Base-by-base conservation (phyloP, 495 filamentous ascomycete genomes). In the Penicillium longicatenatum region DNA sequence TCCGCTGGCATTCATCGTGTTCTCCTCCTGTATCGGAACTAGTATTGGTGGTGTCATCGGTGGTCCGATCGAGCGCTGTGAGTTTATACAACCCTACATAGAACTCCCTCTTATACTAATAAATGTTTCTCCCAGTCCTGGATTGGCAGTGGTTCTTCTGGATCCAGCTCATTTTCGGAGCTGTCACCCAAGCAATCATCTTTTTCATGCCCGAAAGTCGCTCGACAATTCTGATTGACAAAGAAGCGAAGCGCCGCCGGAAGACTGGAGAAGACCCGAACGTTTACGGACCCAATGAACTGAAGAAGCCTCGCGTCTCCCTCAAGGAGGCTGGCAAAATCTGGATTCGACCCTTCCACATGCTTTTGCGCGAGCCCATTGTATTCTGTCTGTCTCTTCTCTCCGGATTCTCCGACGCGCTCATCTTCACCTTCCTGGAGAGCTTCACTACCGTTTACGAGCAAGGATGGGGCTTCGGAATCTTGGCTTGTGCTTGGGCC, bases 391-490 rank as follows among this genome's bases (percentile, higher is more conserved):
- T 92, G 6, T 90, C 87, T 1, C 75, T 90, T 9, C 84, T 92
- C 26, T 86, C 82, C 39, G 89, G 89, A 24, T 90, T 90, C 76
- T 84, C 81, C 43, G 89, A 91, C 57, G 87, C 87, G 19, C 78
- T 92, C n/a, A 88, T 92, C 65, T 90, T 90, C 76, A 89, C 84
- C 70, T 88, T 89, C 74, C 80, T 90, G 50, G 83, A 89, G 66
- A 84, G 83, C 6, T 87, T 89, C 63, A 62, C 66, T 4, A 72
- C 84, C 9, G 84, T 89, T 8, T 90, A 86, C 70, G 63, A 77
- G 50, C 80, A 87, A 57, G 69, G 69, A 6, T 90, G 86, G 85
- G 70, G 70, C 43, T 90, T 89, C 60, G 75, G 75, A 12, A 72
- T 77, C 4, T 74, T 82, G 10, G 71, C 74, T 16, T 79, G 48